Evolutionary conservation across 2,329 filamentous ascomycete genomes (phyloP), one percentile per base, ranked within the genome.

Genomic region (Thermochaetoides dissita): DNA sequence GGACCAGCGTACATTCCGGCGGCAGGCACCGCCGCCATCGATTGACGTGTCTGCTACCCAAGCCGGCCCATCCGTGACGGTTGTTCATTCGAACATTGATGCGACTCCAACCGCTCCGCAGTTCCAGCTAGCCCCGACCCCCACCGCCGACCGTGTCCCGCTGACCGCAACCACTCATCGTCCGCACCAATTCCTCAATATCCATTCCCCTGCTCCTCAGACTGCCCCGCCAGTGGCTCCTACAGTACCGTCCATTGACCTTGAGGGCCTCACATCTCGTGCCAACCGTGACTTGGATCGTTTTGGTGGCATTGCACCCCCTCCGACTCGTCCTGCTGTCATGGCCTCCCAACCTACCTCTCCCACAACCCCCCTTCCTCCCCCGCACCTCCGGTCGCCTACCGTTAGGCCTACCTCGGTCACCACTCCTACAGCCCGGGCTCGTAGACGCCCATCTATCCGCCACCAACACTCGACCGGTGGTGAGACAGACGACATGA

Each of bases 301-400:
- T 46, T 72, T 91, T 45, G 84, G 82, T 37, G 91, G 83, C 40
- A 93, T 91, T 69, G 81, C 36, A 75, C 81, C 6, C 73, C 80
- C 34, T 67, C 80, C 41, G 74, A 82, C 48, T 69, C 73, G 8
- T 24, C 17, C 17, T 24, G 17, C 17, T 24, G 80, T 82, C 41
- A 64, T 87, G 41, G 73, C 74, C 35, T 95, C 89, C n/a, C 88
- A 94, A 58, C 91, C 91, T 7, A 84, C 88, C 44, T 95, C 87
- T 9, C 87, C 87, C 1, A 91, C 85, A 6, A 94, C 87, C 1
- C 87, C 87, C 10, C 71, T 83, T 36, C 81, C 81, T 37, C 77
- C 81, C 1, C 67, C 78, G 28, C 79, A 81, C 63, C 57, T 72
- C 46, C 60, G 68, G 54, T 74, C 76, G 32, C 71, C 73, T 6